Evolutionary conservation across 352 stramenopile genomes (phyloP), one percentile per base, ranked within the genome.

Genomic region (Pythium aphanidermatum): DNA sequence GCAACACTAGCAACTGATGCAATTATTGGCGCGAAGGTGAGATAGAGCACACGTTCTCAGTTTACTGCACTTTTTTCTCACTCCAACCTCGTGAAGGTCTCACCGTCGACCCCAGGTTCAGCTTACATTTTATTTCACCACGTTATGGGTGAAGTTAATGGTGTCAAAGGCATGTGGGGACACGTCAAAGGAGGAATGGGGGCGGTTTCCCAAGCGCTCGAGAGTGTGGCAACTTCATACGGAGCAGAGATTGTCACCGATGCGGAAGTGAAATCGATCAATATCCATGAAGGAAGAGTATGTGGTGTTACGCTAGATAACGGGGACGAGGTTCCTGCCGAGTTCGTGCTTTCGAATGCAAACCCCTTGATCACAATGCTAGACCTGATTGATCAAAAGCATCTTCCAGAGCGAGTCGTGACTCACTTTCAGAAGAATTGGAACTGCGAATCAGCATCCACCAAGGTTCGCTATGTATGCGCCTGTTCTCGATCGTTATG

Each of bases 61-160:
- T 16, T 4, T 14, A 19, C 31, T 12, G 12, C 20, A 0, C 23
- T 32, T 19, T n/a, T 35, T 31, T 2, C 5, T 16, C 6, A 14
- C 3, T 17, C 23, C 12, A 29, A 17, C 13, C 13, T 25, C 31
- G 2, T 42, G 17, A 28, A 90, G 78, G 61, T 91, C 13, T 87
- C 75, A 13, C 84, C 85, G 1, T 92, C 74, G 16, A 87, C 78
- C 9, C 81, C 83, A 33, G 86, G 86, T 31, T 96, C 83, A 2
- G 86, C 80, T 0, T 96, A 96, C 50, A 93, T 96, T 34, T 55
- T 96, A 16, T 86, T 96, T 20, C 86, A 96, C 35, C 86, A 96
- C 45, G 88, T 96, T 17, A 96, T 96, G 86, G 86, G 86, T 16
- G 86, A 96, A 65, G 78, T 91, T 14, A 87, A 91, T 31, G 85